A percentile compares a stretch with the other conserved stretches of the same genome.
These are phyloP conservation scores for Pseudonectria buxi DNA, from an alignment of 2,329 filamentous ascomycete species.

Conservation along the genomic window DNA sequence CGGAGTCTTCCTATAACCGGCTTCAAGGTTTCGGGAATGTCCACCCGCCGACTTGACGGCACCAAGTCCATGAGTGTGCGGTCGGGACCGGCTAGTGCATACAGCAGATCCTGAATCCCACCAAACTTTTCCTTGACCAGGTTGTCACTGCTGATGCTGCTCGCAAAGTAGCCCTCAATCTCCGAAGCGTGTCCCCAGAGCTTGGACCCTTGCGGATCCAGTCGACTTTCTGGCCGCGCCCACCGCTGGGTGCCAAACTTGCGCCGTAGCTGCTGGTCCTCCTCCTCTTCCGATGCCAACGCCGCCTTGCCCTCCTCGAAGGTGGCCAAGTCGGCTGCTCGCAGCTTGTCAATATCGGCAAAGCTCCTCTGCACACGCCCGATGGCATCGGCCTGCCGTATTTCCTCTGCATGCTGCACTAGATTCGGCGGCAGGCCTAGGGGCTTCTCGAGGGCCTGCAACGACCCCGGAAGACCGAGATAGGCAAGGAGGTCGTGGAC, in stretches of 20 bases:
- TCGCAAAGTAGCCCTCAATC: slow-evolving; percentile 79
- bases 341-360: slow-evolving; percentile 85
- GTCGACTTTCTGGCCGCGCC: slow-evolving; percentile 61
- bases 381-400: slow-evolving; percentile 83
- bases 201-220: slow-evolving; percentile 59
- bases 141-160: slow-evolving; percentile 47
- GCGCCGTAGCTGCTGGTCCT: slow-evolving; percentile 67
- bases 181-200: slow-evolving; percentile 69
- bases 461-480: slow-evolving; percentile 80
- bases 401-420: slow-evolving; percentile 86
- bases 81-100: slow-evolving; percentile 71
- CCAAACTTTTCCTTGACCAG: slow-evolving; percentile 71
- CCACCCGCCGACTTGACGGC: slow-evolving; percentile 72
- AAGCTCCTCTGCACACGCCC: slow-evolving; percentile 72
- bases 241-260: slow-evolving; percentile 87
- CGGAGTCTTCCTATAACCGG: slow-evolving; percentile 71
- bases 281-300: slow-evolving; percentile 70
- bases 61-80: slow-evolving; percentile 81
- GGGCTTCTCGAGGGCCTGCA: slow-evolving; percentile 93
- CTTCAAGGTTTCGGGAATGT: slow-evolving; percentile 75
- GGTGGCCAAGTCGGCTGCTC: slow-evolving; percentile 65
- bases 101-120: slow-evolving; percentile 67
- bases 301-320: slow-evolving; percentile 80
- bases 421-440: slow-evolving; percentile 80
- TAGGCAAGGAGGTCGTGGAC: slow-evolving; percentile 75